Base-by-base conservation (phyloP, 202 grass and related monocot species). In the Zizania palustris region DNA sequence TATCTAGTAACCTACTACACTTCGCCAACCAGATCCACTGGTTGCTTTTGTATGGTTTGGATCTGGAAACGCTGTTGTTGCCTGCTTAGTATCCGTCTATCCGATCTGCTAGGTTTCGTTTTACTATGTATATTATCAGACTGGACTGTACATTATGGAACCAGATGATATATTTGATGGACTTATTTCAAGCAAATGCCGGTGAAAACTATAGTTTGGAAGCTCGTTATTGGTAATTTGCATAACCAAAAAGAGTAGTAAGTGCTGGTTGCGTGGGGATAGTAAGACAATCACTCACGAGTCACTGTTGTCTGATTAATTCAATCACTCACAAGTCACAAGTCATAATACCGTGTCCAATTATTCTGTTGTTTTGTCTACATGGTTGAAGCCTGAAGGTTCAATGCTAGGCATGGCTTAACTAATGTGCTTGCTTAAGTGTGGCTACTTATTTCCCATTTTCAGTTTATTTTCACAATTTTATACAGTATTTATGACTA, bases 11-110 rank as follows among this genome's bases (percentile, higher is more conserved):
- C 40, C 35, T 28, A 28, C 28, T 28, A 28, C 2, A 28, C 0
- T 64, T 11, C 79, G 12, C 8, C 11, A 34, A 14, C 38, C 38
- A 83, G 69, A 87, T 87, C 80, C 63, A 11, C 44, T 45, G 36
- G 4, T 80, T 19, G 2, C 11, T 3, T 61, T 40, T 45, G 18
- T 28, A 14, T 72, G n/a, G 56, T 63, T 77, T 37, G 44, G 28
- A 28, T 28, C 28, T 28, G 42, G 72, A 11, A 18, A 18, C 48
- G 28, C 62, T 36, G 45, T n/a, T 45, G 5, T 41, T 86, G 66
- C 18, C 1, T 66, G 2, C 11, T 46, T 60, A 45, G 8, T 82
- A 2, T 11, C 12, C 14, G 35, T 60, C 51, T 82, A 2, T 11
- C 12, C 14, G 35, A 66, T 60, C 12, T 69, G 5, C 13, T 60